Evolutionary conservation across 2,329 filamentous ascomycete species (phyloP).

Genomic region (Cercospora zeina): DNA sequence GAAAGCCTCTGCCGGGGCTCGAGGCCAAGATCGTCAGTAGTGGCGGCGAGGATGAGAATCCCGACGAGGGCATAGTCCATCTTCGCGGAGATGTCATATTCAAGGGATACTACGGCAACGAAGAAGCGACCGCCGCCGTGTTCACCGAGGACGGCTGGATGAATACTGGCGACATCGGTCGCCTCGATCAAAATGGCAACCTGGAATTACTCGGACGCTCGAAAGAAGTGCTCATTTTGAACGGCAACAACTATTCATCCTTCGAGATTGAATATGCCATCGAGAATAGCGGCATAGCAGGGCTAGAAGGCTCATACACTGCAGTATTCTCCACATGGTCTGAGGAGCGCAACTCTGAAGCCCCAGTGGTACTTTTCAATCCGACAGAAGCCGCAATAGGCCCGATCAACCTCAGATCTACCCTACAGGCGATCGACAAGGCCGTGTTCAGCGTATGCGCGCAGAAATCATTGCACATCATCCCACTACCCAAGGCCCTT

Average conservation of each 20-base stretch:
- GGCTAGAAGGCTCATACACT: conserved; percentile 24
- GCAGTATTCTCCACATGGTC: conserved; percentile 30
- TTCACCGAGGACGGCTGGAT: conserved; percentile 44
- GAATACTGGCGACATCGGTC: conserved; percentile 32
- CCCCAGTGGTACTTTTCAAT: conserved; percentile 29
- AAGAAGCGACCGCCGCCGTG: conserved; percentile 40
- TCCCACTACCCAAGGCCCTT: conserved; percentile 26
- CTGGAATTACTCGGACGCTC: conserved; percentile 28
- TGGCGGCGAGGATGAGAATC: background rate
- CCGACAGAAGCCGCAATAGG: conserved; percentile 29
- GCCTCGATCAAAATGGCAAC: conserved; percentile 28
- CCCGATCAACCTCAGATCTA: conserved; percentile 22
- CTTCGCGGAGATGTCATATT: conserved; percentile 41
- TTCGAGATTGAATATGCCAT: conserved; percentile 32
- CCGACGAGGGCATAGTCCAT: conserved; percentile 20
- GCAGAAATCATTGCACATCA: conserved; percentile 27
- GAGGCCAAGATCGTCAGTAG: conserved; percentile 25
- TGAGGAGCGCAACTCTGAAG: conserved; percentile 28
- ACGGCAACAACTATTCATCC: conserved; percentile 31
- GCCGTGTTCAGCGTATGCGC: conserved; percentile 26
- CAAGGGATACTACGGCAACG: conserved; percentile 40
- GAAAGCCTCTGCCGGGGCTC: conserved; percentile 24
- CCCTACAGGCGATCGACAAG: conserved; percentile 26
- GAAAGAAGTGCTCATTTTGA: conserved; percentile 32
- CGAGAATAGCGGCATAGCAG: conserved; percentile 24